These are phyloP conservation scores for Melanogaster broomeanus DNA, from an alignment of 768 basidiomycete genomes.

Conservation along the genomic window DNA sequence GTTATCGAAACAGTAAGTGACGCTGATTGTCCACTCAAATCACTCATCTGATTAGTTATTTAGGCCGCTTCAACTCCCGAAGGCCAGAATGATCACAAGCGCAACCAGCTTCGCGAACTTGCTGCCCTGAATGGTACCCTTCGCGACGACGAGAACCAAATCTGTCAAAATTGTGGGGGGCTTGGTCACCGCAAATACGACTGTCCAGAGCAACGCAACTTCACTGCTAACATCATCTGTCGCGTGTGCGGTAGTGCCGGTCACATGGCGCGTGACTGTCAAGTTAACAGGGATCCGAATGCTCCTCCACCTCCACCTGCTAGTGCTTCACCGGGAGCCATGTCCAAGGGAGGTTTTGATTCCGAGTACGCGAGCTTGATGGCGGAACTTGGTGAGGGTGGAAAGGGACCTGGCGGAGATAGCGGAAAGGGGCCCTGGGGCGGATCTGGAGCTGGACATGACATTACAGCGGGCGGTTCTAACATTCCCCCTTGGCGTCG, in stretches of 20 bases:
- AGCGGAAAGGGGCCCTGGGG: constrained; percentile 58
- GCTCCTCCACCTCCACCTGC: constrained; percentile 55
- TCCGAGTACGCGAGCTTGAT: constrained; percentile 97
- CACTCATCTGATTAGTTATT: not conserved
- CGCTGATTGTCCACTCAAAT: not conserved
- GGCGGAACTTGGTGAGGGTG: constrained; percentile 94
- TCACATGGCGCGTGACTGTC: constrained; percentile 99
- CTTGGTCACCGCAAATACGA: constrained; percentile 98
- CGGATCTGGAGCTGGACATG: constrained; percentile 62
- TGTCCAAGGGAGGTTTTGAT: constrained; percentile 83
- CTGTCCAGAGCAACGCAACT: constrained; percentile 97
- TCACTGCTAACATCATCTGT: constrained; percentile 99
- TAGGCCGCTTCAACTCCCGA: constrained; percentile 99
- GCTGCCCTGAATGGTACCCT: constrained; percentile 98
- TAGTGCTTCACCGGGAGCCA: constrained; percentile 31
- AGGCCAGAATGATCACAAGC: constrained; percentile 99
- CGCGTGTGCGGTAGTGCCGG: constrained; percentile 97
- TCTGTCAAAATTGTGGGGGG: constrained; percentile 95
- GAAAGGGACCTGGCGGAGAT: constrained; percentile 55
- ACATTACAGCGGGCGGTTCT: constrained; percentile 61
- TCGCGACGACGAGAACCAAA: constrained; percentile 98
- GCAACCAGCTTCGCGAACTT: constrained; percentile 96
- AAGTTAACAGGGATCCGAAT: constrained; percentile 88
- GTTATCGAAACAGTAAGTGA: constrained; percentile 93
- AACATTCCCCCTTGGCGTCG: constrained; percentile 91